These are phyloP conservation scores for Fusarium irregulare DNA, from an alignment of 2,329 filamentous ascomycete genomes.

Conservation along the genomic window DNA sequence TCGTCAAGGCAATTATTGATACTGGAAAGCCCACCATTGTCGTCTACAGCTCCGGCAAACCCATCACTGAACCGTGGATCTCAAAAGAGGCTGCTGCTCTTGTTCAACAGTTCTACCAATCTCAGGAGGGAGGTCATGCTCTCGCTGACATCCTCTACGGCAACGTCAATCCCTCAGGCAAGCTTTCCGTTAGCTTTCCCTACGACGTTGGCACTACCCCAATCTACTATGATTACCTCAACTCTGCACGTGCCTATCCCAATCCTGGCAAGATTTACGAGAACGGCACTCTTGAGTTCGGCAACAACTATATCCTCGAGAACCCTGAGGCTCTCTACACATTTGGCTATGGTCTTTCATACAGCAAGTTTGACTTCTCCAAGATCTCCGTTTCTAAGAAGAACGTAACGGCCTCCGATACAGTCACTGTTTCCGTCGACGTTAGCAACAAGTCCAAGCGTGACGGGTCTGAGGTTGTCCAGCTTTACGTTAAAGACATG, in stretches of 20 bases:
- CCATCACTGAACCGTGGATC: constrained; percentile 79
- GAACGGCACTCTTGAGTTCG: constrained; percentile 72
- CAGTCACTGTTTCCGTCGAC: constrained; percentile 68
- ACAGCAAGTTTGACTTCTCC: constrained; percentile 71
- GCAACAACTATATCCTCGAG: constrained; percentile 72
- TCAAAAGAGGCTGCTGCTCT: constrained; percentile 72
- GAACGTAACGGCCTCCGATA: constrained; percentile 61
- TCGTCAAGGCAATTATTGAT: constrained; percentile 74
- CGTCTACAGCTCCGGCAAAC: constrained; percentile 76
- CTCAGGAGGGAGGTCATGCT: constrained; percentile 74
- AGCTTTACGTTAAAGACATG: constrained; percentile 74
- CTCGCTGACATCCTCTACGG: constrained; percentile 75
- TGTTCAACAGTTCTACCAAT: constrained; percentile 80
- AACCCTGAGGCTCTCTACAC: constrained; percentile 69
- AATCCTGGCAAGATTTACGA: constrained; percentile 64
- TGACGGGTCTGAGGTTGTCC: constrained; percentile 74
- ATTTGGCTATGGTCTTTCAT: constrained; percentile 75
- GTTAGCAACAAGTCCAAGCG: constrained; percentile 69
- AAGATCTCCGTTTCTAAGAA: constrained; percentile 62
- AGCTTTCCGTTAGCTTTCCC: constrained; percentile 74
- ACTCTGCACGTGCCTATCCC: constrained; percentile 67
- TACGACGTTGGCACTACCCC: constrained; percentile 74
- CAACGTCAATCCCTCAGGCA: constrained; percentile 72
- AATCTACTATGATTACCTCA: constrained; percentile 78
- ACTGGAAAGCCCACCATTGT: constrained; percentile 76